Evolutionary conservation across 495 filamentous ascomycete species (phyloP), one percentile per base, ranked within the genome.

Genomic region (Penicillium simplicissimum): DNA sequence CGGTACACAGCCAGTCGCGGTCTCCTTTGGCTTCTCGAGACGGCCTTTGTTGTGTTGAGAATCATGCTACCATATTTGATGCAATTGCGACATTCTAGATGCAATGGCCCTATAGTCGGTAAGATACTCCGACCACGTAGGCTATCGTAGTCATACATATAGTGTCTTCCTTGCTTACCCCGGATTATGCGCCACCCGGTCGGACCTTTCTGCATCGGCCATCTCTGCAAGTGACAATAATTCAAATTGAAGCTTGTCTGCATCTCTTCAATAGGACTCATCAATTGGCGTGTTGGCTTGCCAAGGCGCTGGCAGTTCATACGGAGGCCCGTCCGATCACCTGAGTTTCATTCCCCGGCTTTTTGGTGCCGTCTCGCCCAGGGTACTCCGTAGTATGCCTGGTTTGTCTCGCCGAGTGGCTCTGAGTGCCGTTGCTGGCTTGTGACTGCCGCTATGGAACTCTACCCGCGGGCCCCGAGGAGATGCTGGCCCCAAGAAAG

Each of bases 321-420:
- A 55, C 64, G 65, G 65, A 51, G 58, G 42, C 31, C 7, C 51
- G 8, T 13, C 63, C 59, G 63, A 58, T 62, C 59, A 65, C n/a
- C 31, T 62, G 61, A 61, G 48, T 10, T 47, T 9, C 13, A 25
- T 11, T 35, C 51, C 58, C 58, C 58, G 52, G 58, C 23, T 31
- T 55, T 35, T 14, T 23, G 14, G 55, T 57, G 40, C 38, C 55
- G 40, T 57, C 13, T 45, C 45, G 45, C 25, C 45, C 45, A 49
- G 17, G 40, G 23, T n/a, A n/a, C n/a, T n/a, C n/a, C 25, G 40
- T 48, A 15, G 45, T 49, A 25, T 13, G 2, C n/a, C 45, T 33
- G 11, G 21, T 19, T 3, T 6, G 28, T 31, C 28, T 6, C 25
- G 31, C 37, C 15, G 38, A 21, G 21, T 9, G 11, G 34, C 37